Evolutionary conservation across 352 stramenopile species (phyloP).

Genomic region (Phytophthora ramorum): DNA sequence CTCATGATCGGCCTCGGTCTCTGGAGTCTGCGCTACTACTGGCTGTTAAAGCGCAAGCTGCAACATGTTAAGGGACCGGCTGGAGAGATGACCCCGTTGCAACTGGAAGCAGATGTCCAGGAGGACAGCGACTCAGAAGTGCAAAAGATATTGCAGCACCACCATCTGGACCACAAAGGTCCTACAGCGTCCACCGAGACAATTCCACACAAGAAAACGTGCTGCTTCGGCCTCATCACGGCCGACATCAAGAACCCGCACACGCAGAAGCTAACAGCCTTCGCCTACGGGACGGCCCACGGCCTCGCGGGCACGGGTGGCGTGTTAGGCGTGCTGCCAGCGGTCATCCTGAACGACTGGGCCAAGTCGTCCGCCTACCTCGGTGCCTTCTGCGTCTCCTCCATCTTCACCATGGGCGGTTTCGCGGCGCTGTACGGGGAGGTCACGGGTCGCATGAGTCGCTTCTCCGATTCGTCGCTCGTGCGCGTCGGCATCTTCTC

Average conservation of each 20-base stretch:
- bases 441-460: constrained; percentile 63
- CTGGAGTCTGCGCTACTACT: constrained; percentile 65
- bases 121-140: constrained; percentile 36
- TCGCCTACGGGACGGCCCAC: constrained; percentile 88
- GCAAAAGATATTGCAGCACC: constrained; percentile 47
- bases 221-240: constrained; percentile 50
- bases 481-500: constrained; percentile 73
- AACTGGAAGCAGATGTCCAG: constrained; percentile 21
- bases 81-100: constrained; percentile 44
- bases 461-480: constrained; percentile 62
- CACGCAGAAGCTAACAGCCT: constrained; percentile 73
- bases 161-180: constrained; percentile 45
- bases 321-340: constrained; percentile 86
- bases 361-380: constrained; percentile 82
- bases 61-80: constrained; percentile 19
- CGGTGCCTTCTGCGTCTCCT: constrained; percentile 83
- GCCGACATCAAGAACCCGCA: constrained; percentile 67
- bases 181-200: constrained; percentile 5
- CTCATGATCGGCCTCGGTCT: constrained; percentile 72
- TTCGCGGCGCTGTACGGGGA: constrained; percentile 88
- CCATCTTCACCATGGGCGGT: constrained; percentile 88
- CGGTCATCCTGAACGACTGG: constrained; percentile 85
- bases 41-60: constrained; percentile 44
- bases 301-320: constrained; percentile 77
- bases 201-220: constrained; percentile 16